phyloP scores from a whole-genome alignment of 306 rosid genomes.

The Psophocarpus tetragonolobus region DNA sequence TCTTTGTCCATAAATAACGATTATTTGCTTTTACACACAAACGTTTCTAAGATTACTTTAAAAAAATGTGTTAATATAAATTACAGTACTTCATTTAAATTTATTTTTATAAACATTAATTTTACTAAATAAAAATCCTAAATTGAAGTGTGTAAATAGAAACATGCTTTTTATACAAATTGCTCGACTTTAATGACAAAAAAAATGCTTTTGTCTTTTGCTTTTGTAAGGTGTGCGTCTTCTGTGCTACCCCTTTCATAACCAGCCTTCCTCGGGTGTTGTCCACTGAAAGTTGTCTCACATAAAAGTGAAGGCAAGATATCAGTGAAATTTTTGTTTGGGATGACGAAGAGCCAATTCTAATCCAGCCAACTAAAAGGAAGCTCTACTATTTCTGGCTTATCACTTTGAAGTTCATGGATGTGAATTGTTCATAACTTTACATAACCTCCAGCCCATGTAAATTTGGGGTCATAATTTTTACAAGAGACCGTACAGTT shows the following conservation, averaged over 20 bases:
- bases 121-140: not conserved
- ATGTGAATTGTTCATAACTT: not conserved
- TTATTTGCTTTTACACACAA: not conserved
- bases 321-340: conserved; percentile 5
- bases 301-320: conserved; percentile 20
- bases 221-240: conserved; percentile 14
- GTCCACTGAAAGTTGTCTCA: conserved; percentile 21
- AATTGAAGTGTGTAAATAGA: not conserved
- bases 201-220: conserved; percentile 25
- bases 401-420: not conserved
- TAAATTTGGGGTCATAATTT: not conserved
- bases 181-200: conserved; percentile 16
- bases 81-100: not conserved
- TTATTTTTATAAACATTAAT: not conserved
- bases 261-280: not conserved
- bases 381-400: not conserved
- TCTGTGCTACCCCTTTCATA: conserved; percentile 18
- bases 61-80: not conserved
- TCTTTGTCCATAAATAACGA: not conserved
- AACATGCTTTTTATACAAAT: not conserved
- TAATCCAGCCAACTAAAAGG: not conserved
- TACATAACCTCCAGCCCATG: not conserved
- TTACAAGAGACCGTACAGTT: not conserved
- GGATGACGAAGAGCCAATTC: not conserved
- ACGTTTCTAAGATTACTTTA: not conserved